Evolutionary conservation across 2,329 filamentous ascomycete species (phyloP).

Genomic region (Trichophaea hybrida): DNA sequence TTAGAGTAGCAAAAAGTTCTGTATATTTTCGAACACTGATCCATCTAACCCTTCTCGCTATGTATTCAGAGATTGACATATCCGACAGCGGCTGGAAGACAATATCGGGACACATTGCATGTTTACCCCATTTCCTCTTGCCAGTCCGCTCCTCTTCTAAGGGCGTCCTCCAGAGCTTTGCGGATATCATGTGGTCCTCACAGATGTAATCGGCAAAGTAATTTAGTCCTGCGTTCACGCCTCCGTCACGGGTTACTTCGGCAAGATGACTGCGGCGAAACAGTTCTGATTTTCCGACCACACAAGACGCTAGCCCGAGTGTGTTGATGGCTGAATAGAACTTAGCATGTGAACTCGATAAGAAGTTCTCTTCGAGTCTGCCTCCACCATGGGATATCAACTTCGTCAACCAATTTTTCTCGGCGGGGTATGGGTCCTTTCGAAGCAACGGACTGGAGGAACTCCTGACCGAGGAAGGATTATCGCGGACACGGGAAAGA

Average conservation of each 20-base stretch:
- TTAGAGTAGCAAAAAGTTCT: constrained; percentile 71
- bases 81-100: constrained; percentile 78
- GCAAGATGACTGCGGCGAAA: constrained; percentile 86
- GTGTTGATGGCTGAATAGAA: constrained; percentile 98
- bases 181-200: constrained; percentile 91
- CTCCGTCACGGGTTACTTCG: constrained; percentile 45
- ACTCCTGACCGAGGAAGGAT: not conserved
- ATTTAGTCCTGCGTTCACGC: constrained; percentile 54
- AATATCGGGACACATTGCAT: constrained; percentile 72
- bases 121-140: constrained; percentile 47
- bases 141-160: constrained; percentile 34
- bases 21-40: constrained; percentile 88
- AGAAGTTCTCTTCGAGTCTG: constrained; percentile 83
- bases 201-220: constrained; percentile 94
- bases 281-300: constrained; percentile 97
- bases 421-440: not conserved
- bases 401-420: constrained; percentile 10
- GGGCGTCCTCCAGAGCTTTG: constrained; percentile 66
- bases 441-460: constrained; percentile 9
- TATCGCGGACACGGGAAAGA: constrained; percentile 27
- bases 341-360: constrained; percentile 85
- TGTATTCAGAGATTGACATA: constrained; percentile 64
- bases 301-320: constrained; percentile 76
- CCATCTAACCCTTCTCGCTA: constrained; percentile 74
- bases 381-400: constrained; percentile 42